phyloP scores from a whole-genome alignment of 2,329 filamentous ascomycete species.

The Fusarium nanum region DNA sequence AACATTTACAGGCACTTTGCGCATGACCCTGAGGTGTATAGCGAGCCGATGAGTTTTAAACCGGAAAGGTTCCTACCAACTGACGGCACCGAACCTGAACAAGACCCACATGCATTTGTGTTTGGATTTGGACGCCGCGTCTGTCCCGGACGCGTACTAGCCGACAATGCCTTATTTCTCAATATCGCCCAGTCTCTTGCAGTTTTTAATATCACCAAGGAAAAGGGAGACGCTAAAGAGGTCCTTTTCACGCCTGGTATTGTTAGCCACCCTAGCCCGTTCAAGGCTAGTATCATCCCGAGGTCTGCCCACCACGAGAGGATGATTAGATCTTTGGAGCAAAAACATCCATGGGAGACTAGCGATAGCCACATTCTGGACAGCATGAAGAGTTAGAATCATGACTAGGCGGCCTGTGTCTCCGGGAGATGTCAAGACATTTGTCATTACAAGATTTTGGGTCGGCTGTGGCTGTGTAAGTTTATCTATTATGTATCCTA shows the following conservation, averaged over 20 bases:
- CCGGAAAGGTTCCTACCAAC: conserved; percentile 32
- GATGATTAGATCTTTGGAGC: conserved; percentile 29
- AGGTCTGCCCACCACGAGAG: conserved; percentile 22
- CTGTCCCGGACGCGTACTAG: conserved; percentile 50
- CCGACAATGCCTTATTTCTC: conserved; percentile 47
- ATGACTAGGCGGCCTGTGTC: neutral
- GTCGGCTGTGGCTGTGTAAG: neutral
- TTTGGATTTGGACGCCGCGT: conserved; percentile 53
- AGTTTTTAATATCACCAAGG: conserved; percentile 55
- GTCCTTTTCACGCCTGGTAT: conserved; percentile 29
- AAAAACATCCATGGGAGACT: conserved; percentile 31
- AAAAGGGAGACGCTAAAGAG: neutral
- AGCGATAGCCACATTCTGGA: neutral
- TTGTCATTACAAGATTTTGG: neutral
- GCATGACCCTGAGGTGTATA: conserved; percentile 32
- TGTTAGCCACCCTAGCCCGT: conserved; percentile 30
- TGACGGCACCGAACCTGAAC: conserved; percentile 36
- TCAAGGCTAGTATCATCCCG: conserved; percentile 24
- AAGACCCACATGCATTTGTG: conserved; percentile 45
- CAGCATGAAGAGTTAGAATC: neutral
- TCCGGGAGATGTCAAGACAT: neutral
- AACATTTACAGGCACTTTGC: conserved; percentile 26
- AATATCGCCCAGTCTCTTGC: conserved; percentile 57
- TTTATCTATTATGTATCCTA: neutral
- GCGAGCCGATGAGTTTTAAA: conserved; percentile 25